A percentile compares a stretch with the other conserved stretches of the same genome.
Evolutionary conservation across 192 early-diverging fungal species (phyloP).

Genomic region (Coemansia sp.): DNA sequence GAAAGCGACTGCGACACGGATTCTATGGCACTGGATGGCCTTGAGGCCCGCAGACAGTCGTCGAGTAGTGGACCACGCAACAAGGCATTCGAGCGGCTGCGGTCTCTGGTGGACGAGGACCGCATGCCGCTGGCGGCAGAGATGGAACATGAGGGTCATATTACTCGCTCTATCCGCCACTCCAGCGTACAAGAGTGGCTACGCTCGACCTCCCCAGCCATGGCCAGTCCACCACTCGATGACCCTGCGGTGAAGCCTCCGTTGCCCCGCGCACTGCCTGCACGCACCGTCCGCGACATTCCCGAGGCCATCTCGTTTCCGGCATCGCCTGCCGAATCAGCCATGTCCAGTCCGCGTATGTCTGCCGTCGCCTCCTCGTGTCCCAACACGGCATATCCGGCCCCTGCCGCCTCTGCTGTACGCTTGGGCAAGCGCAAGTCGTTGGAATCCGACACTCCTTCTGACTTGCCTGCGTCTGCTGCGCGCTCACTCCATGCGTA

Average conservation of each 20-base stretch:
- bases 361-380: conserved; percentile 11
- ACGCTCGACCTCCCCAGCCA: conserved; percentile 8
- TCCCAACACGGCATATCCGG: background rate
- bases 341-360: conserved; percentile 32
- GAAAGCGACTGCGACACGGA: conserved; percentile 17
- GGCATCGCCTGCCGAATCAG: conserved; percentile 25
- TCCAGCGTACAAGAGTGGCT: conserved; percentile 52
- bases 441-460: conserved; percentile 16
- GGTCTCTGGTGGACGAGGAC: conserved; percentile 48
- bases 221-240: conserved; percentile 15
- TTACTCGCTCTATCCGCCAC: conserved; percentile 48
- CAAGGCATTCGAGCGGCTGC: conserved; percentile 48
- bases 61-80: conserved; percentile 32
- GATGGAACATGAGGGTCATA: conserved; percentile 54
- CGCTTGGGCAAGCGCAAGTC: conserved; percentile 40
- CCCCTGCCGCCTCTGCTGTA: background rate
- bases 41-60: conserved; percentile 16
- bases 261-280: conserved; percentile 3
- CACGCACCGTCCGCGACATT: background rate
- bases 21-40: conserved; percentile 24
- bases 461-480: conserved; percentile 1
- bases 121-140: conserved; percentile 43
- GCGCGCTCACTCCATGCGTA: conserved; percentile 15
- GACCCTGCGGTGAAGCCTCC: background rate
- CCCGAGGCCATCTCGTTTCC: conserved; percentile 17